These are phyloP conservation scores for Sporothrix mexicana DNA, from an alignment of 2,329 filamentous ascomycete genomes.

Conservation along the genomic window DNA sequence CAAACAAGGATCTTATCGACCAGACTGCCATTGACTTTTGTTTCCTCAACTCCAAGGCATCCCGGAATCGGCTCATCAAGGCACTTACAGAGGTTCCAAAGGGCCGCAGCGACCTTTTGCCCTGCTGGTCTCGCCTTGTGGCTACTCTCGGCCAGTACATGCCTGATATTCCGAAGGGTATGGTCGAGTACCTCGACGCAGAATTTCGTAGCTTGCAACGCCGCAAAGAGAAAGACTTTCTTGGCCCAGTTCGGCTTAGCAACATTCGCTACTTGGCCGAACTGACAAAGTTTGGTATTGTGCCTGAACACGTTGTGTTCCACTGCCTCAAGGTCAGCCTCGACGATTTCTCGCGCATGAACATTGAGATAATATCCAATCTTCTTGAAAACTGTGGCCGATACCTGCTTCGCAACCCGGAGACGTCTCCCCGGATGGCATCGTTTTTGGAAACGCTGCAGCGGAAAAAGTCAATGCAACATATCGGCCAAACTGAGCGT, in stretches of 20 bases:
- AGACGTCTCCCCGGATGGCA: constrained; percentile 90
- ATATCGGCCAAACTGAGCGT: constrained; percentile 92
- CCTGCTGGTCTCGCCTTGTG: constrained; percentile 88
- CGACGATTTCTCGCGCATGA: constrained; percentile 98
- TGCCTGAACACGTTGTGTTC: constrained; percentile 98
- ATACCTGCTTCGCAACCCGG: constrained; percentile 88
- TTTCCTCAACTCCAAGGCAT: constrained; percentile 97
- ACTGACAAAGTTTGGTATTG: constrained; percentile 95
- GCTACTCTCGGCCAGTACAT: constrained; percentile 94
- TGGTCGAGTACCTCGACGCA: constrained; percentile 91
- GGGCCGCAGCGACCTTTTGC: constrained; percentile 87
- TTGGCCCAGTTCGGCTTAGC: constrained; percentile 88
- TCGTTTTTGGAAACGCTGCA: constrained; percentile 94
- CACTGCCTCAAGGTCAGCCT: constrained; percentile 97
- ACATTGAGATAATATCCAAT: constrained; percentile 98
- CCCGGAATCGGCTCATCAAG: constrained; percentile 90
- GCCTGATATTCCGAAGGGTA: constrained; percentile 87
- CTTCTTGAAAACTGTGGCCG: constrained; percentile 95
- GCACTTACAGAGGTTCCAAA: constrained; percentile 94
- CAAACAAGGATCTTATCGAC: constrained; percentile 89
- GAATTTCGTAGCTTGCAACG: constrained; percentile 96
- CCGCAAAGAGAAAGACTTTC: constrained; percentile 96
- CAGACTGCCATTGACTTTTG: constrained; percentile 95
- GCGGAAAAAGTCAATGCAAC: constrained; percentile 93
- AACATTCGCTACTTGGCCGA: constrained; percentile 98